A percentile compares a stretch with the other conserved stretches of the same genome.
These are phyloP conservation scores for Trapa incisa DNA, from an alignment of 345 rosid genomes.

Conservation along the genomic window DNA sequence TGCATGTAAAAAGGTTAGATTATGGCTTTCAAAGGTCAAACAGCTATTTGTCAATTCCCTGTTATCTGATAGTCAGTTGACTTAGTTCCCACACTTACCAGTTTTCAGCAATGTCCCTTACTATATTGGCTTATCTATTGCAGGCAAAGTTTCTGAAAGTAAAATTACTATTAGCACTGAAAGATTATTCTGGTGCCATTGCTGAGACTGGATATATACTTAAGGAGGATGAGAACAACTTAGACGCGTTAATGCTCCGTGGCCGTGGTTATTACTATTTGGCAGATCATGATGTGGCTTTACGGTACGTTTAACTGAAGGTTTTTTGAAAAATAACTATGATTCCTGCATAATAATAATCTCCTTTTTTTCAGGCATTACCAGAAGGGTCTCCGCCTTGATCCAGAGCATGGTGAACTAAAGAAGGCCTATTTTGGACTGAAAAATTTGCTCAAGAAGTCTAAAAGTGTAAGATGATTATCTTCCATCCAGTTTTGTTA, in stretches of 20 bases:
- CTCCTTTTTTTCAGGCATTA: constrained; percentile 53
- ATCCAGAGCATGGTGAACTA: constrained; percentile 87
- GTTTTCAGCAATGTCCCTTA: background rate
- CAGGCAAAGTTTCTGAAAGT: constrained; percentile 88
- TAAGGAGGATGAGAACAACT: constrained; percentile 74
- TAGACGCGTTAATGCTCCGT: constrained; percentile 84
- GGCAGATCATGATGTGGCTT: constrained; percentile 96
- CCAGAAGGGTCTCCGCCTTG: constrained; percentile 93
- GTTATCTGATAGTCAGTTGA: background rate
- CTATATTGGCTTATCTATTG: constrained; percentile 2
- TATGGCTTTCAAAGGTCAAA: background rate
- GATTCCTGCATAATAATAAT: background rate
- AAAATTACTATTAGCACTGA: constrained; percentile 48
- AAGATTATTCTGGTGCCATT: constrained; percentile 72
- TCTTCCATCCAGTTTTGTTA: background rate
- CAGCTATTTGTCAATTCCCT: too few species aligned
- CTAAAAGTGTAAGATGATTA: constrained; percentile 57
- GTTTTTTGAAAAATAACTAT: constrained; percentile 7
- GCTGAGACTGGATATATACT: constrained; percentile 79
- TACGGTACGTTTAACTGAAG: constrained; percentile 35
- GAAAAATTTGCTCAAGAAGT: constrained; percentile 88
- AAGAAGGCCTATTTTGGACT: constrained; percentile 95
- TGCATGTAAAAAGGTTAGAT: constrained; percentile 66
- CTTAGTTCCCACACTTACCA: background rate
- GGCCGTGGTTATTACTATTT: constrained; percentile 98